These are phyloP conservation scores for Flaveria brownii DNA, from an alignment of 129 eudicot species.

Conservation along the genomic window DNA sequence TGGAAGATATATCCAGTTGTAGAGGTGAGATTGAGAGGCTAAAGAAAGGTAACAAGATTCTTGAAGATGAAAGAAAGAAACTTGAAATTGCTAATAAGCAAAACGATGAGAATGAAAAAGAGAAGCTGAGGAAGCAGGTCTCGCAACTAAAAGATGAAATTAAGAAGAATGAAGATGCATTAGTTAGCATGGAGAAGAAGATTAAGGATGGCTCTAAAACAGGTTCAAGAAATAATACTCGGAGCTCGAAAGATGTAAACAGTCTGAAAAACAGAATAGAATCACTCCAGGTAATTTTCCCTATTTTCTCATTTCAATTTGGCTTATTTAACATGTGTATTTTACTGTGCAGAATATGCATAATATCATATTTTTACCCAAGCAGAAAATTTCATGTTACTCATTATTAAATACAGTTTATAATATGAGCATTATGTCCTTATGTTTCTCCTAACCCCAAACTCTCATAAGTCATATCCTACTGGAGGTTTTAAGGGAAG, in stretches of 20 bases:
- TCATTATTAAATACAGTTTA: slow-evolving; percentile 3
- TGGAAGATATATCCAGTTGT: slow-evolving; percentile 41
- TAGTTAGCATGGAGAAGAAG: slow-evolving; percentile 57
- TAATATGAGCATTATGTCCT: background rate
- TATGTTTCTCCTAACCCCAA: background rate
- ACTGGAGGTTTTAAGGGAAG: background rate
- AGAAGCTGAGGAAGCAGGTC: slow-evolving; percentile 58
- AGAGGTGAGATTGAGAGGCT: slow-evolving; percentile 54
- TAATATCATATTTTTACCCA: background rate
- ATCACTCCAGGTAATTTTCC: slow-evolving; percentile 64
- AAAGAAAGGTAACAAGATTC: slow-evolving; percentile 38
- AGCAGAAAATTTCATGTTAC: background rate
- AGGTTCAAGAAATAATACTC: slow-evolving; percentile 43
- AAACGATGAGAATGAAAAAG: slow-evolving; percentile 66
- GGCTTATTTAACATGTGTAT: background rate
- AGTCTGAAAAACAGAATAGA: slow-evolving; percentile 70
- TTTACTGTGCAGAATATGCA: background rate
- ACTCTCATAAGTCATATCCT: background rate
- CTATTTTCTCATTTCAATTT: slow-evolving; percentile 5
- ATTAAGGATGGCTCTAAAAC: slow-evolving; percentile 57
- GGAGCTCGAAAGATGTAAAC: slow-evolving; percentile 56
- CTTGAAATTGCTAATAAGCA: slow-evolving; percentile 52
- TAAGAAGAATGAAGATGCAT: slow-evolving; percentile 62
- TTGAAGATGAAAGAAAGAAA: slow-evolving; percentile 50
- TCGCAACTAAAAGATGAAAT: slow-evolving; percentile 52